These are phyloP conservation scores for Fagus sylvatica DNA, from an alignment of 306 rosid genomes.

Conservation along the genomic window DNA sequence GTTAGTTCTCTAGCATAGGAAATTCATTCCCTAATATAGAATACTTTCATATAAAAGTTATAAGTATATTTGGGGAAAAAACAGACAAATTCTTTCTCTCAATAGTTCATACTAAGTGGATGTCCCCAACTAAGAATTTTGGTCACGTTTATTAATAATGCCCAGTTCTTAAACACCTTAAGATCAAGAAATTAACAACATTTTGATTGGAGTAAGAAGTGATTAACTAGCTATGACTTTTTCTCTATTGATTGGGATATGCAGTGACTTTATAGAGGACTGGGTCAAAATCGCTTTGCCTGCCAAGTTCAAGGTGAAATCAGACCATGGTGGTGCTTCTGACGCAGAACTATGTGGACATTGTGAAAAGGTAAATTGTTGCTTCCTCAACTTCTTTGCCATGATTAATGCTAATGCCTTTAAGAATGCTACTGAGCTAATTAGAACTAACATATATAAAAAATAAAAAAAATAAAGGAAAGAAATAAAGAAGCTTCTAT, in stretches of 20 bases:
- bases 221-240: neutral
- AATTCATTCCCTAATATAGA: neutral
- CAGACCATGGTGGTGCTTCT: slow-evolving; percentile 32
- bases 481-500: neutral
- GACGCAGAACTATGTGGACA: slow-evolving; percentile 58
- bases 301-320: slow-evolving; percentile 73
- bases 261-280: slow-evolving; percentile 86
- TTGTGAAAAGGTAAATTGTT: slow-evolving; percentile 72
- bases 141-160: too few relatives aligned
- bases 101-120: too few relatives aligned
- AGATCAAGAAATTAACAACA: neutral
- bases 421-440: too few relatives aligned
- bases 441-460: too few relatives aligned
- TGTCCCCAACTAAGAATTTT: too few relatives aligned
- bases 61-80: too few relatives aligned
- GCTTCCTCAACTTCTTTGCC: neutral
- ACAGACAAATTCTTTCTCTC: too few relatives aligned
- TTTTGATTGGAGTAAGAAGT: neutral
- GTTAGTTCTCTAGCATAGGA: neutral
- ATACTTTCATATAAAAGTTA: too few relatives aligned
- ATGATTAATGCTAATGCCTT: neutral
- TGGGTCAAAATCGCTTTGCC: slow-evolving; percentile 80
- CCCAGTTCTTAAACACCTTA: neutral
- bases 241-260: neutral
- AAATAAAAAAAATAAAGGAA: too few relatives aligned